Evolutionary conservation across 1,139 yeast species (phyloP), one percentile per base, ranked within the genome.

Genomic region (Lodderomyces theae): DNA sequence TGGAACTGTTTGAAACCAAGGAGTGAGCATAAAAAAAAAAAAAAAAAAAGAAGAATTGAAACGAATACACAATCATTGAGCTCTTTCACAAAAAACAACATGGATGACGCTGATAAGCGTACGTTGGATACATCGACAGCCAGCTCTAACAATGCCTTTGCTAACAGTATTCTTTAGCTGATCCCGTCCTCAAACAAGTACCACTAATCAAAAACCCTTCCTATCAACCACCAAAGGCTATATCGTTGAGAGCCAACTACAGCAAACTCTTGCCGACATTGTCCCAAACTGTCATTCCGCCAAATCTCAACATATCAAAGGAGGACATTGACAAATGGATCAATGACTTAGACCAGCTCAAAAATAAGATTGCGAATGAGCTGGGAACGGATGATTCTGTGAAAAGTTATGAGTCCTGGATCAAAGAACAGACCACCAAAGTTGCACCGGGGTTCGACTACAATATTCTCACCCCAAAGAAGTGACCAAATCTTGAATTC

Each of bases 171-270:
- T 16, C 10, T 18, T 12, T n/a, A 77, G 82, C 79, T 30, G 82
- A 79, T 48, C 69, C 76, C 0, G 46, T 73, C 11, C 63, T 80
- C 18, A 64, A 73, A 25, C 82, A 79, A 47, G 74, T 81, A 1
- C 86, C 87, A 0, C 64, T 81, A 35, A 72, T 79, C 11, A 68
- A 75, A 36, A 77, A 80, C 41, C 85, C 83, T 0, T 61, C 66
- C 18, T 71, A 64, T 49, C 74, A 70, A 43, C 79, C 82, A 0
- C 85, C 86, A 3, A 77, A 72, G 49, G 77, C 85, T 2, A 68
- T 80, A 24, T 72, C 79, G 2, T 62, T 81, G 30, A 77, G 80
- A 31, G 60, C 72, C 40, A 74, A 74, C 49, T 81, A 75, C 56
- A 66, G 63, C 42, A 69, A 68, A 48, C 51, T 72, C 22, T 52